These are phyloP conservation scores for Boletus patriciae DNA, from an alignment of 768 basidiomycete genomes.

Conservation along the genomic window DNA sequence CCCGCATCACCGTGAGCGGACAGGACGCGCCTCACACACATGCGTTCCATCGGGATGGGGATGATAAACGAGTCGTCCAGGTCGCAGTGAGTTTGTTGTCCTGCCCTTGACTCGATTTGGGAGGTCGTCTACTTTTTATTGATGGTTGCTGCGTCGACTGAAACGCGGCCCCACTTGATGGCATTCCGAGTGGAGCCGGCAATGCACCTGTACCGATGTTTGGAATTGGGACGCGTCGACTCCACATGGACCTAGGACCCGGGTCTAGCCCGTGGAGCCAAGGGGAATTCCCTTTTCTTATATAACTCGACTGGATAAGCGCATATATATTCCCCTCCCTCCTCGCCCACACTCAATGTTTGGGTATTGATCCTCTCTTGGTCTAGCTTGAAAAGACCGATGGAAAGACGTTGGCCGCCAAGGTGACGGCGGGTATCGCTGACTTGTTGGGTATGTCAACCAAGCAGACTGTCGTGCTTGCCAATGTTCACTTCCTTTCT, in stretches of 20 bases:
- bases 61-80: slow-evolving; percentile 75
- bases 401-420: slow-evolving; percentile 60
- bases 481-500: neutral
- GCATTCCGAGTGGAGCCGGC: slow-evolving; percentile 21
- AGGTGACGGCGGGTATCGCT: slow-evolving; percentile 65
- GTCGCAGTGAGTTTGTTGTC: slow-evolving; percentile 45
- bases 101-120: slow-evolving; percentile 6
- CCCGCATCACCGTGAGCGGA: slow-evolving; percentile 60
- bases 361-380: neutral
- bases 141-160: neutral
- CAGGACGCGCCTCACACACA: slow-evolving; percentile 61
- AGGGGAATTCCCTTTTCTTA: slow-evolving; percentile 3
- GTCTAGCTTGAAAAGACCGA: slow-evolving; percentile 66
- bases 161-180: slow-evolving; percentile 10
- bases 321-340: neutral
- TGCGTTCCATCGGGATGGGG: slow-evolving; percentile 85
- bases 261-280: slow-evolving; percentile 27
- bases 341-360: neutral
- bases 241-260: slow-evolving; percentile 20
- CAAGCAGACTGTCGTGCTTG: neutral
- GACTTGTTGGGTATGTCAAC: slow-evolving; percentile 70
- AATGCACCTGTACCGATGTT: slow-evolving; percentile 5
- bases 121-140: neutral
- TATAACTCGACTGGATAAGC: slow-evolving; percentile 11
- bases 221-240: slow-evolving; percentile 7